phyloP scores from a whole-genome alignment of 371 early-diverging fungal species.

The Lichtheimia hyalospora region DNA sequence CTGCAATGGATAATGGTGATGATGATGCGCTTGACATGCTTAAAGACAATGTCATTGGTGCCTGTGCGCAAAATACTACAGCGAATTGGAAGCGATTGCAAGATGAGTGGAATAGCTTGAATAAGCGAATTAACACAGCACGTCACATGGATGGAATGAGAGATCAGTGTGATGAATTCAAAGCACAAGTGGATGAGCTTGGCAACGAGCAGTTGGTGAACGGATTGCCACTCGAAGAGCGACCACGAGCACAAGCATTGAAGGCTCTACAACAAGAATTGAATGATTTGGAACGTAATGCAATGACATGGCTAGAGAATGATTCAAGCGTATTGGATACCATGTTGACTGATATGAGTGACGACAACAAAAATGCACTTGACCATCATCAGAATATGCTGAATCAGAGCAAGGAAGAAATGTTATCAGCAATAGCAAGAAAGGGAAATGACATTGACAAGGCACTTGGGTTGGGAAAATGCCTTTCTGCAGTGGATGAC shows the following conservation, averaged over 20 bases:
- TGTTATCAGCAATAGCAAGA: no score
- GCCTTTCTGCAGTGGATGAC: slow-evolving; percentile 2
- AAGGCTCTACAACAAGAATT: slow-evolving; percentile 3
- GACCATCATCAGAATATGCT: no score
- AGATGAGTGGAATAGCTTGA: slow-evolving; percentile 1
- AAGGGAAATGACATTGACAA: no score
- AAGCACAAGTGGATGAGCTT: slow-evolving; percentile 16
- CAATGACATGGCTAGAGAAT: neutral
- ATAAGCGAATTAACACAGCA: slow-evolving; percentile 25
- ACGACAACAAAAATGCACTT: slow-evolving; percentile 10
- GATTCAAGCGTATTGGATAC: slow-evolving; percentile 4
- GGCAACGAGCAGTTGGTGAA: no score
- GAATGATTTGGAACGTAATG: slow-evolving; percentile 4
- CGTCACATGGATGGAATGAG: slow-evolving; percentile 38
- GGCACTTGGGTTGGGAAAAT: slow-evolving; percentile 22
- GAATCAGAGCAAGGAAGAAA: no score
- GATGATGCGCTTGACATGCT: neutral
- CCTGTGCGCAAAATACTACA: neutral
- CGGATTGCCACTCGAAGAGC: neutral
- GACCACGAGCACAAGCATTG: slow-evolving; percentile 7
- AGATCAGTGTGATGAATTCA: slow-evolving; percentile 26
- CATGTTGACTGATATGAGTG: slow-evolving; percentile 11
- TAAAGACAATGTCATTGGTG: neutral
- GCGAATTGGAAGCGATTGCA: slow-evolving; percentile 8
- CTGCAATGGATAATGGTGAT: slow-evolving; percentile 19